phyloP scores from a whole-genome alignment of 352 stramenopile genomes.

The Pythium rhizo-oryzae region DNA sequence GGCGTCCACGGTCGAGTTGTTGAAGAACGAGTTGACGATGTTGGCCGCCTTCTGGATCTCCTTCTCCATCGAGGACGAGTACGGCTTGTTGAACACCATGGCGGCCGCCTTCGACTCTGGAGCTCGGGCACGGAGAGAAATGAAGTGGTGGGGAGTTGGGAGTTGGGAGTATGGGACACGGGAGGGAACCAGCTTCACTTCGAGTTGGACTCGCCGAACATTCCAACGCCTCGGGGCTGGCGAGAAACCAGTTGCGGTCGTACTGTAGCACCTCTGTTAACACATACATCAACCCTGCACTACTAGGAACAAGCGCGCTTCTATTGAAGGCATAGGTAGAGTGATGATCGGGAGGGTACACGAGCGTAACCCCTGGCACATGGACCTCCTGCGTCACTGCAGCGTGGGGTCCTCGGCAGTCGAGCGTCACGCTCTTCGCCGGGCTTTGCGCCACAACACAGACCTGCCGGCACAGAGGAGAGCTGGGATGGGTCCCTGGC shows the following conservation, averaged over 20 bases:
- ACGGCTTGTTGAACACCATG: constrained; percentile 88
- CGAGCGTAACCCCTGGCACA: background rate
- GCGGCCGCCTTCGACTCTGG: background rate
- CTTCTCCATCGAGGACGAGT: constrained; percentile 89
- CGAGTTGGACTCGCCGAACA: constrained; percentile 3
- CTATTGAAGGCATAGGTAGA: constrained; percentile 4
- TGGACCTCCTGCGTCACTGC: constrained; percentile 7
- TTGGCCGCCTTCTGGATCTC: constrained; percentile 80
- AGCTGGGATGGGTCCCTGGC: constrained; percentile 2
- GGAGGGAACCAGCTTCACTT: constrained; percentile 6
- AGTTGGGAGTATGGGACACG: background rate
- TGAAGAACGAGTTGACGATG: constrained; percentile 87
- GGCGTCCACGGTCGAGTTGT: constrained; percentile 64
- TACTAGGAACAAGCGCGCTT: background rate
- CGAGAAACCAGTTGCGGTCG: background rate
- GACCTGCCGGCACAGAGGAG: background rate
- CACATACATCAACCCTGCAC: constrained; percentile 10
- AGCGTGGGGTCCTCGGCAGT: constrained; percentile 6
- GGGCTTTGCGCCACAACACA: constrained; percentile 16
- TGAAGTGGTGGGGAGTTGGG: background rate
- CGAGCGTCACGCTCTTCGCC: background rate
- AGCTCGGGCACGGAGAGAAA: background rate
- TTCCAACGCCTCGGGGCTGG: background rate
- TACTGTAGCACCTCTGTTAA: constrained; percentile 3
- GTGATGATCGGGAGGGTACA: background rate